Evolutionary conservation across 345 rosid species (phyloP).

Genomic region (Cardamine resedifolia): DNA sequence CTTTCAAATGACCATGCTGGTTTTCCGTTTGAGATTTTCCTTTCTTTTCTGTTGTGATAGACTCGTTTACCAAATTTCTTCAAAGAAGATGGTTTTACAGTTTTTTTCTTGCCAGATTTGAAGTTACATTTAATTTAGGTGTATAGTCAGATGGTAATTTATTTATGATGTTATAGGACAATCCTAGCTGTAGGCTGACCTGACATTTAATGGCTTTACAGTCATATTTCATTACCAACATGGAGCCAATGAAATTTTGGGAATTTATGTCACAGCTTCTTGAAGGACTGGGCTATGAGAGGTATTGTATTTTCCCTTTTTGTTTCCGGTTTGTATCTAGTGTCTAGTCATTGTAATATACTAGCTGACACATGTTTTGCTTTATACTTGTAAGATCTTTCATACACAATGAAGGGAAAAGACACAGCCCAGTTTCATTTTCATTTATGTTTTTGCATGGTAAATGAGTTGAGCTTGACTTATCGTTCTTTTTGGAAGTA

Average conservation of each 20-base stretch:
- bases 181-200: not conserved
- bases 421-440: constrained; percentile 3
- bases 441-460: constrained; percentile 3
- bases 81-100: not conserved
- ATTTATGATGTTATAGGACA: not conserved
- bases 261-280: constrained; percentile 66
- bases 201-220: constrained; percentile 34
- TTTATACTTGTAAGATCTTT: constrained; percentile 6
- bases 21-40: not conserved
- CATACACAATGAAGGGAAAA: constrained; percentile 1
- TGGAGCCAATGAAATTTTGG: constrained; percentile 92
- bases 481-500: not conserved
- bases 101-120: not conserved
- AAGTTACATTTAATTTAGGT: not conserved
- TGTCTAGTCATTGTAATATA: not conserved
- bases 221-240: constrained; percentile 87
- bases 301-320: constrained; percentile 44
- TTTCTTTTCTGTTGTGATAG: not conserved
- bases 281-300: constrained; percentile 88
- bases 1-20: not conserved
- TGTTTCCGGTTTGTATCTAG: constrained; percentile 3
- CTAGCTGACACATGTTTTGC: not conserved
- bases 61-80: not conserved
- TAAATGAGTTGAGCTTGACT: constrained; percentile 7
- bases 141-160: not conserved